Base-by-base conservation (phyloP, 176 grass and related monocot species). In the Eragrostis nindensis region DNA sequence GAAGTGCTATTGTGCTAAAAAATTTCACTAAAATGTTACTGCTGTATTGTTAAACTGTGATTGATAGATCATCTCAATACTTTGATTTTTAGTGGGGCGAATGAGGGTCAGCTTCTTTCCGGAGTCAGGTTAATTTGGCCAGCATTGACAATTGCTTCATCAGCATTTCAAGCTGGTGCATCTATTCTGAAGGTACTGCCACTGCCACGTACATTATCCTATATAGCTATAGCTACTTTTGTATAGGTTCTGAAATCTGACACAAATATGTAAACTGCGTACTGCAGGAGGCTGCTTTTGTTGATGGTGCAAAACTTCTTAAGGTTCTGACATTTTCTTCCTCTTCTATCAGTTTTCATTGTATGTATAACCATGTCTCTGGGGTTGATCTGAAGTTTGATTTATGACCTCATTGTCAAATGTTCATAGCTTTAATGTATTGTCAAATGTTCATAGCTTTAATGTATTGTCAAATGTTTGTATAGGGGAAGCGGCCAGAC, bases 101-200 rank as follows among this genome's bases (percentile, higher is more conserved):
- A 80, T 80, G 25, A 89, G 40, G 90, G 81, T 41, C 81, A 78
- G n/a, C 67, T 95, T 84, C 71, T 98, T 27, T 93, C 90, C 39
- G 82, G 85, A 65, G 84, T 93, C 59, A 85, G 90, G 63, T 83
- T 95, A 62, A 78, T 91, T 49, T 98, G 96, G 96, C 90, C 88
- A 76, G 56, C 62, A 63, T 22, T 98, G 47, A 98, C 95, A 92
- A 36, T 98, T 18, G 36, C 52, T 42, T 95, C 96, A 10, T 95
- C 90, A 74, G 88, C 86, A 93, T 95, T 93, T 88, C 96, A 98
- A 91, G 90, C 96, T 21, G 90, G 86, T 27, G 95, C 90, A 45
- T 95, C 95, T 56, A 91, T 95, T 89, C 82, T 98, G 48, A 98
- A 98, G 92, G 95, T 98, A 68, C 83, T 55, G 7, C n/a, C 6